These are phyloP conservation scores for Nannochloropsis gaditana DNA, from an alignment of 108 stramenopile species.

Conservation along the genomic window DNA sequence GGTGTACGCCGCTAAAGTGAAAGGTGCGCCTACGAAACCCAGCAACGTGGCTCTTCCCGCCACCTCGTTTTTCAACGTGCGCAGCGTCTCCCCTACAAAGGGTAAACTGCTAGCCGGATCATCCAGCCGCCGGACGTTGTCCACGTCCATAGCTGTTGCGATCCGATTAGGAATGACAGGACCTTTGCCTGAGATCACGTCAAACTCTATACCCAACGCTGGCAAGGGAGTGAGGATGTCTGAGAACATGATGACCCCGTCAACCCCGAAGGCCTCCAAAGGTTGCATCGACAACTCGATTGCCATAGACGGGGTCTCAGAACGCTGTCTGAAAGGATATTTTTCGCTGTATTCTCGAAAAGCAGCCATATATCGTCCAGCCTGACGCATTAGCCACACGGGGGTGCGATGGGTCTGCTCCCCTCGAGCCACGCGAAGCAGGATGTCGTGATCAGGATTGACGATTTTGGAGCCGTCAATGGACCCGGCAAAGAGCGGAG, in stretches of 20 bases:
- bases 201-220: constrained; percentile 87
- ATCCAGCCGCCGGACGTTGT: not conserved
- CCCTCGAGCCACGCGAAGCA: constrained; percentile 88
- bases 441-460: constrained; percentile 62
- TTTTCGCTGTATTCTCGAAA: constrained; percentile 89
- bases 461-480: constrained; percentile 22
- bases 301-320: constrained; percentile 89
- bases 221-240: constrained; percentile 96
- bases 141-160: constrained; percentile 26
- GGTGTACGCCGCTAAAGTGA: constrained; percentile 91
- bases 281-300: constrained; percentile 87
- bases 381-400: constrained; percentile 99
- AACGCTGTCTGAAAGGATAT: constrained; percentile 86
- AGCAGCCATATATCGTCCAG: constrained; percentile 94
- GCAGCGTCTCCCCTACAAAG: constrained; percentile 79
- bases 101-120: constrained; percentile 67
- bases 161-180: constrained; percentile 69
- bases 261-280: constrained; percentile 82
- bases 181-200: constrained; percentile 84
- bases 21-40: constrained; percentile 97
- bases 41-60: constrained; percentile 79
- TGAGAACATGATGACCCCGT: constrained; percentile 97
- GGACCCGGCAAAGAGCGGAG: not conserved
- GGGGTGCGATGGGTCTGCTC: constrained; percentile 85
- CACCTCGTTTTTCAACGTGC: constrained; percentile 63